These are phyloP conservation scores for Taiozyma onychis DNA, from an alignment of 1,139 yeast species.

Conservation along the genomic window DNA sequence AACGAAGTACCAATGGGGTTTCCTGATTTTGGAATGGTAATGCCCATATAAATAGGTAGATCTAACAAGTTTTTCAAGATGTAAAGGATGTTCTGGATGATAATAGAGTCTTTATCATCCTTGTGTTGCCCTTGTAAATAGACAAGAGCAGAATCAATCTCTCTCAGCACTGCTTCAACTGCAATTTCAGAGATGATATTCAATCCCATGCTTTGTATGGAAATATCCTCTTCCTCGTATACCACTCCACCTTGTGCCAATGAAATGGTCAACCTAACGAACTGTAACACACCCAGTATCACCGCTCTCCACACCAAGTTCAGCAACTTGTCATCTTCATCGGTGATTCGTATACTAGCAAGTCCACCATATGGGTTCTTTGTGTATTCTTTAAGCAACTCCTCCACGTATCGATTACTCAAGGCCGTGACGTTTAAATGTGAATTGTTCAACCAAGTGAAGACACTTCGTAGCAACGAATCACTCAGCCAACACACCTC, in stretches of 20 bases:
- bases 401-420: constrained; percentile 60
- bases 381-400: constrained; percentile 40
- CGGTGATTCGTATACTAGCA: constrained; percentile 22
- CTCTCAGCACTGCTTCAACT: constrained; percentile 11
- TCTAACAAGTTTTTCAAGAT: constrained; percentile 15
- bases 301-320: constrained; percentile 44
- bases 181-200: constrained; percentile 24
- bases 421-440: constrained; percentile 58
- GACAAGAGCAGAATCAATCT: constrained; percentile 8
- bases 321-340: constrained; percentile 24
- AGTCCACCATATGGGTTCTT: constrained; percentile 17
- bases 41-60: constrained; percentile 13
- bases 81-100: constrained; percentile 15
- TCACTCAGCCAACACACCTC: constrained; percentile 43
- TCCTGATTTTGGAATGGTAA: constrained; percentile 10
- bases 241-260: constrained; percentile 53
- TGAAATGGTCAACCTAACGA: constrained; percentile 42
- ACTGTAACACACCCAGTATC: constrained; percentile 45
- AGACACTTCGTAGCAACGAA: constrained; percentile 37
- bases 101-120: constrained; percentile 13
- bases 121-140: constrained; percentile 10
- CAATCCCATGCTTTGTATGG: constrained; percentile 54
- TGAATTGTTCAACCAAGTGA: constrained; percentile 60
- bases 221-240: constrained; percentile 72
- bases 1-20: constrained; percentile 9